Base-by-base conservation (phyloP, 495 filamentous ascomycete species). In the Podospora pseudocomata region DNA sequence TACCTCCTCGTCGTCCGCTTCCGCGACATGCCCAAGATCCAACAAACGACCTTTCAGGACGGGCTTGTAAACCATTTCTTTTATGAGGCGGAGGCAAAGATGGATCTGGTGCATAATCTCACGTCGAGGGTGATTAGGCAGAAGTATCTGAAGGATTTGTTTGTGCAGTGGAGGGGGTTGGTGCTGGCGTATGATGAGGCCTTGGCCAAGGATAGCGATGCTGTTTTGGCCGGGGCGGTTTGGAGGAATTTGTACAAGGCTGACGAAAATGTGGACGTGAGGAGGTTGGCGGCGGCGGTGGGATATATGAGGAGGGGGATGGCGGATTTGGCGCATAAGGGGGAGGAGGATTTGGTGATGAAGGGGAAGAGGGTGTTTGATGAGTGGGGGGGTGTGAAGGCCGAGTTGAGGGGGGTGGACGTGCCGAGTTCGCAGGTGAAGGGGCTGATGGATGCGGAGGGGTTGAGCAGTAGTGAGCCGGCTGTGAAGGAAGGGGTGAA, bases 161-260 rank as follows among this genome's bases (percentile, higher is more conserved):
- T 92, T 73, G 82, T 91, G 49, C 93, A 97, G 80, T 99, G 94
- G 90, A 87, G 95, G 18, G 95, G 94, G 16, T 75, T 92, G 55
- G 78, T 94, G 23, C 86, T 91, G 1, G 89, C 90, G 2, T 97
- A 96, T 78, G 94, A 97, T 75, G 93, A 97, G 74, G 94, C 92
- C 0, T 70, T 97, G 27, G 82, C 89, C 15, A 91, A 89, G 75
- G 34, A 39, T 11, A 91, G 91, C 1, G 94, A 97, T 76, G 90
- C 93, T 55, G 90, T 94, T 66, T 82, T 97, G 16, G 94, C 92
- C 5, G 84, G 90, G 32, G 95, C 96, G 15, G 83, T 98, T 34
- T 99, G 95, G 95, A 86, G 94, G 71, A 99, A 99, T 77, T 71
- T 98, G 55, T 97, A 91, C 80, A 91, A 92, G 80, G 92, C 86